Conservation (phyloP, 2,329 filamentous ascomycete genomes). For the Ilyonectria mors-panacis region DNA sequence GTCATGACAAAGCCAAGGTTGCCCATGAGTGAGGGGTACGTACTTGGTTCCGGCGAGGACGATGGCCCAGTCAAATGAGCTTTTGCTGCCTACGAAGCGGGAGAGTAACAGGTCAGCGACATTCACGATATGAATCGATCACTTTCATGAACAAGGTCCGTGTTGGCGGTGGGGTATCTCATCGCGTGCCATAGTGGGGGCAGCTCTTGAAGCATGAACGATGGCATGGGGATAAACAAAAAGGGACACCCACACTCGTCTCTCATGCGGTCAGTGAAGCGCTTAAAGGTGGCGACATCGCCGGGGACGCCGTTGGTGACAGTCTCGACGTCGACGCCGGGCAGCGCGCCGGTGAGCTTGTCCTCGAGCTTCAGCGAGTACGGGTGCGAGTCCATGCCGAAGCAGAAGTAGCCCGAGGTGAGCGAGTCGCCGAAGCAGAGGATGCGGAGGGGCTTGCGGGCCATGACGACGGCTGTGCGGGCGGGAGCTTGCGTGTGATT, state of each 20-base stretch:
- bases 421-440: constrained; percentile 78
- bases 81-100: constrained; percentile 38
- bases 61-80: constrained; percentile 71
- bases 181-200: constrained; percentile 13
- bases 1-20: neutral
- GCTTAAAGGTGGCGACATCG: constrained; percentile 60
- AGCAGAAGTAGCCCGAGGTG: constrained; percentile 67
- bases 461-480: constrained; percentile 39
- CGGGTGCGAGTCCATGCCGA: constrained; percentile 63
- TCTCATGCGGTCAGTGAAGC: constrained; percentile 52
- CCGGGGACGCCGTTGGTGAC: constrained; percentile 67
- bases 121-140: neutral
- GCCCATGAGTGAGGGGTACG: constrained; percentile 31
- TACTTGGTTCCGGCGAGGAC: constrained; percentile 76
- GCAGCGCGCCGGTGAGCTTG: constrained; percentile 63
- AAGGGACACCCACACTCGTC: constrained; percentile 52
- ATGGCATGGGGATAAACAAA: neutral
- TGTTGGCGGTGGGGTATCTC: constrained; percentile 13
- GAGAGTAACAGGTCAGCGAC: neutral
- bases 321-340: constrained; percentile 59
- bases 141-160: neutral
- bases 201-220: neutral
- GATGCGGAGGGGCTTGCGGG: constrained; percentile 62
- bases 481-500: neutral
- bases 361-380: constrained; percentile 66